Evolutionary conservation across 768 basidiomycete species (phyloP).

Genomic region (Mrakia blollopis): DNA sequence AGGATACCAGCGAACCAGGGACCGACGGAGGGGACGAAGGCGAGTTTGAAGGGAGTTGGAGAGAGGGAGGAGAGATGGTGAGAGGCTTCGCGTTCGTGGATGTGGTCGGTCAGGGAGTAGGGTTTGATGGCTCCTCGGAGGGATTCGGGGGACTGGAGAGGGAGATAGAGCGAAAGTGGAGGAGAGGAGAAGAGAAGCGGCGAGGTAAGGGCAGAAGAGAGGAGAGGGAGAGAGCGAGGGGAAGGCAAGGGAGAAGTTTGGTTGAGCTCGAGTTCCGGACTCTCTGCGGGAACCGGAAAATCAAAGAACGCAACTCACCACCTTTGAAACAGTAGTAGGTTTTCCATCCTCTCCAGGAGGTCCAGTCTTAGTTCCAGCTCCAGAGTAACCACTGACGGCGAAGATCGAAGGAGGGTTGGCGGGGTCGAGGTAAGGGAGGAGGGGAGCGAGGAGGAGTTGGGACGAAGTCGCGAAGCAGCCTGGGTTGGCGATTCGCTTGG

Average conservation of each 20-base stretch:
- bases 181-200: too few relatives aligned
- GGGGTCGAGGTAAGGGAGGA: constrained; percentile 64
- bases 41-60: constrained; percentile 52
- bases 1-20: constrained; percentile 98
- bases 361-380: constrained; percentile 79
- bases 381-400: constrained; percentile 89
- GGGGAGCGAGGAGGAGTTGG: constrained; percentile 85
- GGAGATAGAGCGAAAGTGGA: too few relatives aligned
- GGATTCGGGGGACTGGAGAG: constrained; percentile 55
- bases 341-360: constrained; percentile 60
- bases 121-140: constrained; percentile 72
- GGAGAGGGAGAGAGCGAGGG: neutral
- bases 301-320: constrained; percentile 45
- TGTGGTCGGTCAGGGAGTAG: constrained; percentile 92
- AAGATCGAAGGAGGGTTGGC: constrained; percentile 72
- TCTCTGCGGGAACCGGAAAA: too few relatives aligned
- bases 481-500: constrained; percentile 91
- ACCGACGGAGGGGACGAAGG: constrained; percentile 80
- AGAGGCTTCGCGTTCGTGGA: constrained; percentile 94
- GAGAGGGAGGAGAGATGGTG: constrained; percentile 66
- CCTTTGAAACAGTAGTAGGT: constrained; percentile 73
- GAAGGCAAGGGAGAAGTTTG: constrained; percentile 2
- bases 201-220: neutral
- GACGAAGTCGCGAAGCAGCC: constrained; percentile 94
- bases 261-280: too few relatives aligned